These are phyloP conservation scores for Backusella sp. DNA, from an alignment of 192 early-diverging fungal genomes.

Conservation along the genomic window DNA sequence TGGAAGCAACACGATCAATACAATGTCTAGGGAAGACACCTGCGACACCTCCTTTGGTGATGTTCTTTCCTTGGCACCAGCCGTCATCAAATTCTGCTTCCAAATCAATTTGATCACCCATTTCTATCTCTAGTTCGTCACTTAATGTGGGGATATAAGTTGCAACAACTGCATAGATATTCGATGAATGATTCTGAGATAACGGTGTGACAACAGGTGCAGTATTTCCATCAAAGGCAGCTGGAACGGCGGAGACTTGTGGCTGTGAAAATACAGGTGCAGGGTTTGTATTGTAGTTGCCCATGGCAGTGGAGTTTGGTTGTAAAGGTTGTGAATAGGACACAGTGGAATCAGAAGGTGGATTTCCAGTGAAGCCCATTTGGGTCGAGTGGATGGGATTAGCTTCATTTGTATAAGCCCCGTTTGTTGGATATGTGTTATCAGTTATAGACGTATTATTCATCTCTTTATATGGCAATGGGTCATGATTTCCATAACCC, in stretches of 20 bases:
- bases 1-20: constrained; percentile 30
- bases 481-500: constrained; percentile 26
- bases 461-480: background rate
- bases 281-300: background rate
- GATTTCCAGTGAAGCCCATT: background rate
- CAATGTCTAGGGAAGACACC: constrained; percentile 60
- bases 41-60: constrained; percentile 40
- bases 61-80: constrained; percentile 56
- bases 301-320: background rate
- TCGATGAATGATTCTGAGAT: constrained; percentile 36
- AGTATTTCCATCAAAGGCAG: background rate
- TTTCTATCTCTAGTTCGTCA: constrained; percentile 56
- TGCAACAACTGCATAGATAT: constrained; percentile 43
- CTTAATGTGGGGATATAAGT: constrained; percentile 53
- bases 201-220: background rate
- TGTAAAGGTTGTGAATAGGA: background rate
- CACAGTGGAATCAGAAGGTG: background rate
- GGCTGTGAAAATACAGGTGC: background rate
- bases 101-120: constrained; percentile 52
- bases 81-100: constrained; percentile 59
- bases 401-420: background rate
- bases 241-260: constrained; percentile 3
- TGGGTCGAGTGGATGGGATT: background rate
- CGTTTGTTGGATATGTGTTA: background rate
- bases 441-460: background rate